Evolutionary conservation across 495 filamentous ascomycete species (phyloP), one percentile per base, ranked within the genome.

Genomic region (Penicillium bialowiezense): DNA sequence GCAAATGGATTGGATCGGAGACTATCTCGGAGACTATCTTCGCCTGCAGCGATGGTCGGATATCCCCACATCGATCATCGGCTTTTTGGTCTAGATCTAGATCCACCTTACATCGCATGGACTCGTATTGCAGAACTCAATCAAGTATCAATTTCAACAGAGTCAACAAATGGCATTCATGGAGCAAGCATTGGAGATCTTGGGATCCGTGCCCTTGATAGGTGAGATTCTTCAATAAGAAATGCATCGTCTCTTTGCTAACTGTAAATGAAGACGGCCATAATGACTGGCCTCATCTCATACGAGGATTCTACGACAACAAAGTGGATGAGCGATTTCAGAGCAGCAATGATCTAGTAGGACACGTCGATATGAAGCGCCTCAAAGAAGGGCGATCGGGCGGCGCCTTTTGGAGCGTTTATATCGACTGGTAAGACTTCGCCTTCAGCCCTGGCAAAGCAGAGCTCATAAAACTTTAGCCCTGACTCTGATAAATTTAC

Each of bases 301-400:
- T 43, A 13, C 23, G 40, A 3, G 40, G 40, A 9, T 31, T 29
- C 15, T 32, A 31, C 28, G 13, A 31, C n/a, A 43, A 43, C 17
- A 21, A 9, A 23, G n/a, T 31, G 10, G 31, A 38, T 17, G 26
- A 26, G 4, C 23, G 23, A 26, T 26, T 26, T 8, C 23, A 26
- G 23, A 3, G 23, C 8, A 20, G 14, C 10, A 41, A 50, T 7
- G n/a, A 34, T 15, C 18, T 42, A n/a, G 12, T 14, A 33, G 37
- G 37, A 14, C 50, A 58, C 7, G 46, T 41, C 0, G 51, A 54
- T 38, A 35, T 40, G 15, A 36, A 31, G 40, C 63, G 81, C 18
- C 68, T 87, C 18, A 72, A 76, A 28, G 51, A 69, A 17, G 85
- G 86, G 2, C 68, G 73, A 44, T 75, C 81, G 38, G 85, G 85